phyloP scores from a whole-genome alignment of 73 alveolate species.

The Uronychia setigera region DNA sequence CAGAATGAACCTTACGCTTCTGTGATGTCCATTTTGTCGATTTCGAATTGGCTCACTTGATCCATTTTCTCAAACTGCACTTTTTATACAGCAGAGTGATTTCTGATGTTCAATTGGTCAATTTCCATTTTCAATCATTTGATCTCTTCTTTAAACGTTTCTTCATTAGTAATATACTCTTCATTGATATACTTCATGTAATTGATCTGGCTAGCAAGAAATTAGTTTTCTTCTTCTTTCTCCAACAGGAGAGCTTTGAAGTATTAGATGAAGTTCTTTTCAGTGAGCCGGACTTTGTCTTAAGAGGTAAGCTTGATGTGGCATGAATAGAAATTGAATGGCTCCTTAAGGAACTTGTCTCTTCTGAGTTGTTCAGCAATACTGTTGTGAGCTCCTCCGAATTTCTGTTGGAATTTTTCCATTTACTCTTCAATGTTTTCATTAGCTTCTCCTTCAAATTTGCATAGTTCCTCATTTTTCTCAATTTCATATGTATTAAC shows the following conservation, averaged over 20 bases:
- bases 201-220: neutral
- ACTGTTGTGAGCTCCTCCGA: neutral
- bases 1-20: neutral
- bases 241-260: neutral
- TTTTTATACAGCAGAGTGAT: neutral
- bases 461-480: neutral
- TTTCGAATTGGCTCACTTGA: neutral
- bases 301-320: neutral
- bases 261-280: neutral
- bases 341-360: neutral
- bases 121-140: neutral
- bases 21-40: neutral
- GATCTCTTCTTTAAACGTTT: neutral
- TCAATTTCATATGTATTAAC: neutral
- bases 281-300: neutral
- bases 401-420: neutral
- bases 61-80: neutral
- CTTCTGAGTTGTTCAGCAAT: neutral
- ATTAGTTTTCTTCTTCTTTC: neutral
- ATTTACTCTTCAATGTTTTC: neutral
- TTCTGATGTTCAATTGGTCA: neutral
- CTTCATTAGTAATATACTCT: neutral
- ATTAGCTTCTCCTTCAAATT: neutral
- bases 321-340: neutral
- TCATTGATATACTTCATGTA: neutral